Evolutionary conservation across 2,329 filamentous ascomycete genomes (phyloP), one percentile per base, ranked within the genome.

Genomic region (Aspergillus sojae): DNA sequence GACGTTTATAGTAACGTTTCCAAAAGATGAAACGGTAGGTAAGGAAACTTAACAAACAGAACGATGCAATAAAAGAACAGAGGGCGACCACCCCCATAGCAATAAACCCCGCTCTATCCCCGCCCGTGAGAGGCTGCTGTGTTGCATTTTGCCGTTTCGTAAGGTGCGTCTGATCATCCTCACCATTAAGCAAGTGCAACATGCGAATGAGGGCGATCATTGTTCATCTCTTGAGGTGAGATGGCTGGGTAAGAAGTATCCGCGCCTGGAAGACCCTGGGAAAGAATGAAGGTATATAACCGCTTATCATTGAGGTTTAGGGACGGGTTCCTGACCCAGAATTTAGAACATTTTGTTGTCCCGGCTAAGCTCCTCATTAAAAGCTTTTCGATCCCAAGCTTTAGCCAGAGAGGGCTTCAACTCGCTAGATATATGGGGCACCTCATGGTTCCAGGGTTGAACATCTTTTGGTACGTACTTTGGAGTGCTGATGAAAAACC

Each of bases 21-120:
- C 82, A 85, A 64, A 78, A 80, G 34, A 84, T 73, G 53, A 85
- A 74, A 23, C 82, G 80, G 65, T 83, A 80, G 5, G 82, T 83
- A 66, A 85, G 78, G 72, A 82, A 83, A 32, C 67, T 65, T 6
- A 83, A 72, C 3, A 84, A 74, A 32, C 59, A 23, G 7, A 71
- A 39, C 2, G 68, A 61, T 2, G 70, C 69, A 7, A 67, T 23
- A 59, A 72, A 71, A 2, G 83, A 84, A 57, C 81, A 68, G 58
- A 81, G 71, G n/a, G 80, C 81, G 59, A 81, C 79, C 34, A 81
- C 65, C 1, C 76, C 78, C 53, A 85, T 75, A 1, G 80, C 79
- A 53, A 83, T 80, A 59, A 85, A 79, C 14, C 82, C 82, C 1
- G 68, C 72, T 34, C 71, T 82, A 73, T 72, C 65, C 41, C 61